Evolutionary conservation across 352 stramenopile species (phyloP), one percentile per base, ranked within the genome.

Genomic region (Globisporangium sylvaticum): DNA sequence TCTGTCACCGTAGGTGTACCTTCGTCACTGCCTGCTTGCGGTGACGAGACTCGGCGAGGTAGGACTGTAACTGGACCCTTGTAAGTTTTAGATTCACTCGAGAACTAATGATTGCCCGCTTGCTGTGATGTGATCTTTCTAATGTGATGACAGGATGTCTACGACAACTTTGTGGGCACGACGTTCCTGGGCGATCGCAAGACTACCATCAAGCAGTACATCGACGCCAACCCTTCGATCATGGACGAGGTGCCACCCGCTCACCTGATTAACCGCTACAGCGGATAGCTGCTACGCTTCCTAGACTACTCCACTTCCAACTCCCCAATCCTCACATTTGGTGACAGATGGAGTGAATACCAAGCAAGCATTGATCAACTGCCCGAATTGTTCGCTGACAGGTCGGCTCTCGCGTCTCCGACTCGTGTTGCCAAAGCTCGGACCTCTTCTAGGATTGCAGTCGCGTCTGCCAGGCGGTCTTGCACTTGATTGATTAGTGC

Each of bases 11-110:
- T n/a, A n/a, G 74, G 85, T 96, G 34, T 98, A 98, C 67, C 78
- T 98, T n/a, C 88, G 94, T 53, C 94, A 98, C 76, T 98, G 94
- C 62, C 73, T 97, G 44, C 76, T 98, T 32, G 88, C 92, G 15
- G 91, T 93, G 24, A 77, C 88, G 78, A 95, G 92, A 54, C 73
- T 92, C 25, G 81, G 84, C 27, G 68, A 88, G 68, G 78, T 87
- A 52, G 4, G n/a, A n/a, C n/a, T n/a, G 70, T 5, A n/a, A n/a
- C n/a, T n/a, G n/a, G n/a, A n/a, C n/a, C n/a, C n/a, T n/a, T n/a
- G n/a, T n/a, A n/a, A n/a, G n/a, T n/a, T n/a, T n/a, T n/a, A n/a
- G n/a, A n/a, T n/a, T n/a, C n/a, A n/a, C n/a, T n/a, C 15, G 15
- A 48, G n/a, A 15, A 9, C 15, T 48, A 22, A 48, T 48, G 39